A percentile compares a stretch with the other conserved stretches of the same genome.
phyloP scores from a whole-genome alignment of 1,139 yeast species.

The Zygotorulaspora mrakii region DNA sequence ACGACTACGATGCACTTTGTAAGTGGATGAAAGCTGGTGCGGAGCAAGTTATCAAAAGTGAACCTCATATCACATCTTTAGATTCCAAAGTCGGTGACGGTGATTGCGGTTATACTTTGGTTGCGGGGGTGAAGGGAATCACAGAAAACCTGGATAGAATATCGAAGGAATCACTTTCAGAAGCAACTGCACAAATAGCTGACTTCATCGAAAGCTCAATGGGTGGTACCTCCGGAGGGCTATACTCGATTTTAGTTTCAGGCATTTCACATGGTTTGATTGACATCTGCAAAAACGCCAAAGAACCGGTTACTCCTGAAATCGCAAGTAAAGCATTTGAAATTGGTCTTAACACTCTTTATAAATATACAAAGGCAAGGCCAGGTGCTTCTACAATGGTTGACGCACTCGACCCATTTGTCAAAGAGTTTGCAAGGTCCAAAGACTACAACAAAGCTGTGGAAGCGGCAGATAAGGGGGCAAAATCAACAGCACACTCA shows the following conservation, averaged over 20 bases:
- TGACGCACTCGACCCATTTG: conserved; percentile 86
- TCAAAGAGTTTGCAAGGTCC: conserved; percentile 52
- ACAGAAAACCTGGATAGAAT: conserved; percentile 48
- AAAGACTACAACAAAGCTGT: conserved; percentile 57
- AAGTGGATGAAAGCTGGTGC: conserved; percentile 47
- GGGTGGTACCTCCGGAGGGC: conserved; percentile 98
- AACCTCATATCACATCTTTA: conserved; percentile 76
- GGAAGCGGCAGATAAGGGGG: conserved; percentile 68
- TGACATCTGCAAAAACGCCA: conserved; percentile 30
- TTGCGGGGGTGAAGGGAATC: conserved; percentile 75
- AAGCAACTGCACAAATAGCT: conserved; percentile 58
- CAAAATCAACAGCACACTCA: conserved; percentile 65
- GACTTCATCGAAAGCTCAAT: conserved; percentile 79
- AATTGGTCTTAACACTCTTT: conserved; percentile 57
- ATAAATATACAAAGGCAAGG: conserved; percentile 83
- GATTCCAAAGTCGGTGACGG: conserved; percentile 96
- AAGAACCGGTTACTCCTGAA: conserved; percentile 37
- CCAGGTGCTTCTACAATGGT: conserved; percentile 86
- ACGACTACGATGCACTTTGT: conserved; percentile 39
- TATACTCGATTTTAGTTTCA: conserved; percentile 77
- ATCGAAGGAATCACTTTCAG: conserved; percentile 48
- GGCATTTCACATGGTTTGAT: conserved; percentile 56
- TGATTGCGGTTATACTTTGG: conserved; percentile 91
- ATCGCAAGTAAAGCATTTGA: conserved; percentile 45
- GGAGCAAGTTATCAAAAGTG: conserved; percentile 48